Evolutionary conservation across 2,329 filamentous ascomycete species (phyloP), one percentile per base, ranked within the genome.

Genomic region (Beauveria bassiana): DNA sequence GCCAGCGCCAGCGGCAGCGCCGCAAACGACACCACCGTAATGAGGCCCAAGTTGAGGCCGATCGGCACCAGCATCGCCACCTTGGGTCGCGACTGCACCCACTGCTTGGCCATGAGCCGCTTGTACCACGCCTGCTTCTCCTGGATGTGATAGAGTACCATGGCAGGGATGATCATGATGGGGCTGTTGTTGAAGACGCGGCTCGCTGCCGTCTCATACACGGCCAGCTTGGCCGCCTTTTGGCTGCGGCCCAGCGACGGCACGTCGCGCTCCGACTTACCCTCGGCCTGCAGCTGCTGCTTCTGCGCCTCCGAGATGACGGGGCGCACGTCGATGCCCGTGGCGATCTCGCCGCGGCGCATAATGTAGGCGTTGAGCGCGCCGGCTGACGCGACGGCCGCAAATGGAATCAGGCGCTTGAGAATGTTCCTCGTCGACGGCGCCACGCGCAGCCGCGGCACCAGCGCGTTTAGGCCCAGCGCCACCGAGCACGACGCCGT

Each of bases 301-400:
- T 87, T 90, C 71, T 92, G 87, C 18, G 81, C 81, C 5, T 86
- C 86, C 2, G 87, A 87, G 12, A 93, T 82, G 7, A 91, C 87
- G 1, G 93, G 92, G 74, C 88, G 97, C 43, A 99, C 86, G 74
- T 98, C 91, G 70, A 99, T 99, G 58, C 95, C 95, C 64, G 85
- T 85, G 70, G 90, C 84, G 69, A 99, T 98, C 78, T 99, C 95
- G 75, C 97, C 93, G 65, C 91, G 88, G 63, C 95, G 91, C 95
- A 99, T 99, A 61, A 99, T 84, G 76, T 97, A 96, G 28, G 97
- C 95, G 75, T 99, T 99, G 65, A 99, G 81, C 1, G 87, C 91
- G 70, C 92, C 93, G 4, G 95, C 95, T 63, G 86, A 90, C 34
- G 93, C 93, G 12, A 99, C 95, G 14, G 95, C 95, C 0, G 93